These are phyloP conservation scores for Candida awuae DNA, from an alignment of 805 yeast species.

Conservation along the genomic window DNA sequence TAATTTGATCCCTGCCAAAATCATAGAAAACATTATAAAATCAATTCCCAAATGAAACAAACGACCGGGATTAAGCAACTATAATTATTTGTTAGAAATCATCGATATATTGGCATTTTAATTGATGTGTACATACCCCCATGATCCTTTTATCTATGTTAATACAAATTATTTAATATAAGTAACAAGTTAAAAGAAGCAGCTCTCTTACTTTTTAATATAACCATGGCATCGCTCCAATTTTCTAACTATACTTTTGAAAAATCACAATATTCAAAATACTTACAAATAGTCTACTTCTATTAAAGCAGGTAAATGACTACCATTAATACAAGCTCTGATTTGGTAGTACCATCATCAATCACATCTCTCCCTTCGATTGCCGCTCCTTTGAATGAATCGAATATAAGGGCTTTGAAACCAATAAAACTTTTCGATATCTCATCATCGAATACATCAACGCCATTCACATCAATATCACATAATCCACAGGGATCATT, in stretches of 20 bases:
- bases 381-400: background rate
- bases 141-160: no score
- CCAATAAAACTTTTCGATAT: constrained; percentile 35
- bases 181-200: no score
- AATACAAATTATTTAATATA: no score
- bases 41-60: constrained; percentile 36
- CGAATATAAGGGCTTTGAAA: constrained; percentile 1
- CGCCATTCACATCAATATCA: constrained; percentile 61
- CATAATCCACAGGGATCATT: constrained; percentile 81
- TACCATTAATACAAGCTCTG: background rate
- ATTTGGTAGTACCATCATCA: constrained; percentile 1
- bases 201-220: no score
- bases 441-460: constrained; percentile 32
- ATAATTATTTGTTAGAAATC: background rate
- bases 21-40: constrained; percentile 66
- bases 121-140: constrained; percentile 2
- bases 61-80: constrained; percentile 5
- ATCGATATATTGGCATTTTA: background rate
- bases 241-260: no score
- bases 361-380: constrained; percentile 1
- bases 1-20: constrained; percentile 79
- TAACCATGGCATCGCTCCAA: no score
- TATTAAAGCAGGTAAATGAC: no score
- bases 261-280: no score
- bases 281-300: no score